Evolutionary conservation across 108 stramenopile genomes (phyloP).

Genomic region (Skeletonema grethae): DNA sequence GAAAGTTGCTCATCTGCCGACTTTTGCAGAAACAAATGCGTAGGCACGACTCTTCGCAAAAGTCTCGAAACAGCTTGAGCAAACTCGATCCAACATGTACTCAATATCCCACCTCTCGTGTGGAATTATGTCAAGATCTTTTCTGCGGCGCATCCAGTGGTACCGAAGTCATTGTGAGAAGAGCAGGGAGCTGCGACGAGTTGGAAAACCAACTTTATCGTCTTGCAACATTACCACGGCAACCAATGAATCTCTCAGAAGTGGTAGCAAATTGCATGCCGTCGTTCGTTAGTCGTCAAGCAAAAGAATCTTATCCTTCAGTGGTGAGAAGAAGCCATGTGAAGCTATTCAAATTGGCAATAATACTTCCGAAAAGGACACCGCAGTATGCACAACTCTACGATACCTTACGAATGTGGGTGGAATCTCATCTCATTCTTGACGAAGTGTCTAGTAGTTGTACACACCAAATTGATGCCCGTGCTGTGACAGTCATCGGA

Average conservation of each 20-base stretch:
- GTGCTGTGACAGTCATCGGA: slow-evolving; percentile 40
- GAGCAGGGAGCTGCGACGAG: neutral
- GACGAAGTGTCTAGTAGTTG: slow-evolving; percentile 14
- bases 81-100: slow-evolving; percentile 40
- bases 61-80: slow-evolving; percentile 14
- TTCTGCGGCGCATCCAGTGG: neutral
- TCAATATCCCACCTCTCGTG: slow-evolving; percentile 5
- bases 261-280: slow-evolving; percentile 12
- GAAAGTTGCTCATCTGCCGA: slow-evolving; percentile 39
- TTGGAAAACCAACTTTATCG: slow-evolving; percentile 36
- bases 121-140: neutral
- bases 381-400: slow-evolving; percentile 12
- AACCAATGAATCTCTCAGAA: slow-evolving; percentile 30
- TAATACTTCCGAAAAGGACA: slow-evolving; percentile 26
- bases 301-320: slow-evolving; percentile 4
- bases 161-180: neutral
- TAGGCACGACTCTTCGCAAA: slow-evolving; percentile 13
- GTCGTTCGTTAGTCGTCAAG: slow-evolving; percentile 3
- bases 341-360: slow-evolving; percentile 39
- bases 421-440: slow-evolving; percentile 30
- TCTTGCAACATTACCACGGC: slow-evolving; percentile 36
- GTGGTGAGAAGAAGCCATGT: neutral
- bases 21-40: slow-evolving; percentile 45
- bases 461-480: slow-evolving; percentile 16
- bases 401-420: slow-evolving; percentile 40